phyloP scores from a whole-genome alignment of 345 rosid species.

The Populus pruinosa region DNA sequence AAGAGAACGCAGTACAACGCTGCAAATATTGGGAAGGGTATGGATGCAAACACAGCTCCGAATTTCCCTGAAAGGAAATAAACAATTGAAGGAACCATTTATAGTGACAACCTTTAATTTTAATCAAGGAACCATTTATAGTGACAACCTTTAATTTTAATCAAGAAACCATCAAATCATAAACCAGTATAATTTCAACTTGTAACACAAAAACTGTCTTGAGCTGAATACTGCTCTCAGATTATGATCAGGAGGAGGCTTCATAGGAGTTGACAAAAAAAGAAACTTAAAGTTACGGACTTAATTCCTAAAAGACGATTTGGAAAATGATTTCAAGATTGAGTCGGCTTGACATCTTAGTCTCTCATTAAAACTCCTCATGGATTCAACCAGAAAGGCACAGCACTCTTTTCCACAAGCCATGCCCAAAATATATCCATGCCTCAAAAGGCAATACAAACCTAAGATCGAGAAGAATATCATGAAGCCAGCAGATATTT shows the following conservation, averaged over 20 bases:
- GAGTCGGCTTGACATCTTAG: not conserved
- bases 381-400: not conserved
- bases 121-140: not conserved
- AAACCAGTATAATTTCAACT: not conserved
- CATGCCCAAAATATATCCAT: not conserved
- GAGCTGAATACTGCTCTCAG: not conserved
- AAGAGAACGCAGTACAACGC: slow-evolving; percentile 27
- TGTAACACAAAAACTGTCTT: not conserved
- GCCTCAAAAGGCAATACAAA: slow-evolving; percentile 2
- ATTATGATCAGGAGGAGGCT: no score
- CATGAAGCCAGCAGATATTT: slow-evolving; percentile 28
- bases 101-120: not conserved
- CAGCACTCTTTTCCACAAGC: not conserved
- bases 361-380: not conserved
- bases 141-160: not conserved
- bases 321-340: not conserved
- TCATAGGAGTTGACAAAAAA: not conserved
- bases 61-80: slow-evolving; percentile 20
- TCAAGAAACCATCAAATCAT: not conserved
- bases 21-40: slow-evolving; percentile 25
- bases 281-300: no score
- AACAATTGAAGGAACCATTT: not conserved
- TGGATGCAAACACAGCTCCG: slow-evolving; percentile 28
- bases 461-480: slow-evolving; percentile 27
- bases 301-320: not conserved